phyloP scores from a whole-genome alignment of 371 early-diverging fungal genomes.

The Paraphysoderma sedebokerense region DNA sequence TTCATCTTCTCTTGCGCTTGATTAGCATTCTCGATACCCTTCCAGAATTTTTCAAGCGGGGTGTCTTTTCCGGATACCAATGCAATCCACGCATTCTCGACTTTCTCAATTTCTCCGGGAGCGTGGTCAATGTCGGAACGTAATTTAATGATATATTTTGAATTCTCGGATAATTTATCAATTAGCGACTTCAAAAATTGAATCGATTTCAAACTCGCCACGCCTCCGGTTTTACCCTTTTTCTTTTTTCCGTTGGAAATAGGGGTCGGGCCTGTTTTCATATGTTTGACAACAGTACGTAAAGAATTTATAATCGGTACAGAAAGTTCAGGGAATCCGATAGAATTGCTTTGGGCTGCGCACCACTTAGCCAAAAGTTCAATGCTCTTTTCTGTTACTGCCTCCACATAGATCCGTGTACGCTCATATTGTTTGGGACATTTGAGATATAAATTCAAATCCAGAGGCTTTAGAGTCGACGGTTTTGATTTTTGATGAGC shows the following conservation, averaged over 20 bases:
- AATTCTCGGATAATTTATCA: not conserved
- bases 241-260: no score
- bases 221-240: no score
- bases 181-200: not conserved
- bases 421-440: constrained; percentile 60
- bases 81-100: not conserved
- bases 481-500: constrained; percentile 27
- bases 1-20: no score
- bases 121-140: not conserved
- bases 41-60: not conserved
- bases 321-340: constrained; percentile 77
- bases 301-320: constrained; percentile 54
- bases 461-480: constrained; percentile 58
- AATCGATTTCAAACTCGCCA: no score
- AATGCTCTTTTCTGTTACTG: constrained; percentile 51
- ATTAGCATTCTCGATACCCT: not conserved
- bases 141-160: not conserved
- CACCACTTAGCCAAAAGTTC: constrained; percentile 51
- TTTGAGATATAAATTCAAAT: constrained; percentile 52
- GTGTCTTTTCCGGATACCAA: not conserved
- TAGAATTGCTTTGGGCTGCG: constrained; percentile 42
- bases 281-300: not conserved
- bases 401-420: constrained; percentile 61
- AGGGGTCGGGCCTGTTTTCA: not conserved
- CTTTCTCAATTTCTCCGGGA: not conserved